Base-by-base conservation (phyloP, 352 stramenopile genomes). In the Globisporangium takayamanum region DNA sequence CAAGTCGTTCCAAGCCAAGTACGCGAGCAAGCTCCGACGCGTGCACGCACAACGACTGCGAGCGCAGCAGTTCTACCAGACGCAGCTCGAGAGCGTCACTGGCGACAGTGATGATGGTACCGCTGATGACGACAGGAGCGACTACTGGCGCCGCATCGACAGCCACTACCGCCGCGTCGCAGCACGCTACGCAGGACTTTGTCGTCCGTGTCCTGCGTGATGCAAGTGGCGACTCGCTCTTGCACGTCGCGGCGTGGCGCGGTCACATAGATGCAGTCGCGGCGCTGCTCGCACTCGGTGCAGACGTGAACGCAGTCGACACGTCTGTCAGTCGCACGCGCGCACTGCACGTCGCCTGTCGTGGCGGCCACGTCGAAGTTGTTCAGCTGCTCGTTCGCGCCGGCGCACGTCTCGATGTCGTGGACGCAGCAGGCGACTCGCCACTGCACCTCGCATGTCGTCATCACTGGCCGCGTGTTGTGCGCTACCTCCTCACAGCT, bases 321-420 rank as follows among this genome's bases (percentile, higher is more conserved):
- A 84, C 67, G 44, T 81, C 51, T 5, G 64, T 74, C 10, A 76
- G 61, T 15, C 68, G 53, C 22, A 74, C 51, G 20, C 84, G 76
- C 8, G 69, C 79, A 14, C 62, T 89, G 5, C 79, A 89, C 36
- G 79, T 87, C 61, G 82, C 76, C 14, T 78, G 74, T 62, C 66
- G 67, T n/a, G 69, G 62, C 7, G 79, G 79, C 8, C 68, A 88
- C 37, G 52, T 57, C 1, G 20, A 59, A 11, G 63, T 84, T 8
- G 67, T 74, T 2, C 59, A 69, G 5, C 44, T 71, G 16, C 50
- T 92, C 5, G 50, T 92, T 28, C 50, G 46, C 22, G 63, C 67
- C 6, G 78, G 79, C 20, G 78, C 79, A 20, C 58, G 45, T 7
- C 50, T 87, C 7, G 63, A 69, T 49, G 62, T 54, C 5, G 53